Evolutionary conservation across 2,329 filamentous ascomycete species (phyloP), one percentile per base, ranked within the genome.

Genomic region (Fusarium sp.): DNA sequence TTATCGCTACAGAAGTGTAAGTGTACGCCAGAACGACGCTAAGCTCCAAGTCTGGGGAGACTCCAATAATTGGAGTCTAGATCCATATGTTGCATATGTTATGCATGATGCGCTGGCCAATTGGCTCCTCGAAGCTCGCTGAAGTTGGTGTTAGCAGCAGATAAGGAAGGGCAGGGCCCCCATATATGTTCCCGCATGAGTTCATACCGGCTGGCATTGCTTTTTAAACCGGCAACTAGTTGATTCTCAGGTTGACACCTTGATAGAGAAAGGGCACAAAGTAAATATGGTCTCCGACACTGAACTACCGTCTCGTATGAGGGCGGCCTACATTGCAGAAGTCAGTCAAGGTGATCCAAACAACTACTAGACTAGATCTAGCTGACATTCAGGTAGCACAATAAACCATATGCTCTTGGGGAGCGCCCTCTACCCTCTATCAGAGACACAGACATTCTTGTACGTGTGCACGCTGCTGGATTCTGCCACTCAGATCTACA

Each of bases 401-500:
- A 54, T 30, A 62, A 62, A 23, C 57, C 59, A 11, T 62, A 62
- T 45, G 59, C 59, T 11, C 34, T 62, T 14, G 57, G 46, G 1
- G 57, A 62, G 13, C 59, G 57, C 7, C 34, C 31, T 2, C 2
- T 62, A 1, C 59, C 59, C 1, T 48, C n/a, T 5, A 62, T 62
- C 13, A 10, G n/a, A 42, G 46, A 54, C 16, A 62, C 46, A 14
- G 59, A 54, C 14, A 34, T 62, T 4, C 59, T 62, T 6, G 42
- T 62, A 11, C 46, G 46, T 3, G 42, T 62, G 9, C 42, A 62
- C 4, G 41, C 59, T 4, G 59, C 59, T 42, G 59, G 59, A 3
- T 62, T 62, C 21, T 62, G 59, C 16, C 59, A 62, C 34, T 62
- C 59, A 25, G 59, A 62, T 28, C 46, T 62, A 1, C 59, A 62